Evolutionary conservation across 116 monocot species (phyloP).

Genomic region (Thalassia testudinum): DNA sequence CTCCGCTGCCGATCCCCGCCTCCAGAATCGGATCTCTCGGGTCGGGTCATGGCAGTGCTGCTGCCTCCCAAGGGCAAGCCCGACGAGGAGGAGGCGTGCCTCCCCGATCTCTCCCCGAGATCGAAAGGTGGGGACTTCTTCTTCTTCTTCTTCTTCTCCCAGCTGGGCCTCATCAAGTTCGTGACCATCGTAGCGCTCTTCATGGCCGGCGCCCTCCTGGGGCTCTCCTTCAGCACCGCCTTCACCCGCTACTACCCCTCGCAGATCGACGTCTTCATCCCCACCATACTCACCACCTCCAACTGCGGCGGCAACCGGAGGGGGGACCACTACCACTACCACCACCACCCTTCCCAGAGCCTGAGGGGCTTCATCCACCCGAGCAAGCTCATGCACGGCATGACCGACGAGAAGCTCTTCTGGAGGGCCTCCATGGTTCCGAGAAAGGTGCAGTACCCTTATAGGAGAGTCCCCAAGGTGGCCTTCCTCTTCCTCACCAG

Average conservation of each 20-base stretch:
- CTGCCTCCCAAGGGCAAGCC: slow-evolving; percentile 6
- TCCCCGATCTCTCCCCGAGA: not conserved
- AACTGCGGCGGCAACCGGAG: slow-evolving; percentile 17
- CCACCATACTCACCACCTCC: slow-evolving; percentile 20
- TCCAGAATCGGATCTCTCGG: too few species aligned
- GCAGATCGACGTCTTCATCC: slow-evolving; percentile 30
- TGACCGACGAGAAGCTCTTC: slow-evolving; percentile 72
- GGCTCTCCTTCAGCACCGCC: slow-evolving; percentile 23
- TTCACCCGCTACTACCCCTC: slow-evolving; percentile 20
- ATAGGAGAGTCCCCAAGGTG: slow-evolving; percentile 47
- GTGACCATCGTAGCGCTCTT: slow-evolving; percentile 44
- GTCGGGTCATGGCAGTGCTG: slow-evolving; percentile 14
- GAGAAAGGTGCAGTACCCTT: slow-evolving; percentile 30
- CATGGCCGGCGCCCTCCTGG: slow-evolving; percentile 38
- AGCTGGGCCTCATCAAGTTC: slow-evolving; percentile 26
- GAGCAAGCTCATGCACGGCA: slow-evolving; percentile 19
- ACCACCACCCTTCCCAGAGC: too few species aligned
- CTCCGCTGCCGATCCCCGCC: too few species aligned
- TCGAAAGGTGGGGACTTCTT: slow-evolving; percentile 31
- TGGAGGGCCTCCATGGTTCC: slow-evolving; percentile 80
- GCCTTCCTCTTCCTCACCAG: slow-evolving; percentile 74
- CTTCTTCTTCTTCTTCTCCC: slow-evolving; percentile 31
- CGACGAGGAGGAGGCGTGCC: slow-evolving; percentile 10
- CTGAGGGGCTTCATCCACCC: slow-evolving; percentile 19
- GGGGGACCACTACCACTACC: slow-evolving; percentile 22